Evolutionary conservation across 2,329 filamentous ascomycete genomes (phyloP).

Genomic region (Fusarium drepaniforme): DNA sequence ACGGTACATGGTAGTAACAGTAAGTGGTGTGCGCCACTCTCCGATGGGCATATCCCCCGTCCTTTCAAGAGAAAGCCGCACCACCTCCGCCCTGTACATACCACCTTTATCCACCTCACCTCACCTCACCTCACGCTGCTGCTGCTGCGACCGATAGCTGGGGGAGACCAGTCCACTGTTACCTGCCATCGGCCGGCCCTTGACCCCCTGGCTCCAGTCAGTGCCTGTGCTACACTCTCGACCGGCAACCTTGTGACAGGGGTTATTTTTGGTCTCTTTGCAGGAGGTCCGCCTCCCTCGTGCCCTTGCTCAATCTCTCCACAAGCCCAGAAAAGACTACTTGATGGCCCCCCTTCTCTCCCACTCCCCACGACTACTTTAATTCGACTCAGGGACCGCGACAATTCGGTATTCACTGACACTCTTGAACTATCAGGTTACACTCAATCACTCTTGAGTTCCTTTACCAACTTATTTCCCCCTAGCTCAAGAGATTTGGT

Average conservation of each 20-base stretch:
- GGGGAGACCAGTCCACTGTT: slow-evolving; percentile 15
- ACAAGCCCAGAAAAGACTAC: too few relatives aligned
- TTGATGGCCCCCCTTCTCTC: too few relatives aligned
- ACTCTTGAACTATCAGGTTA: neutral
- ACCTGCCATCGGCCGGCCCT: slow-evolving; percentile 34
- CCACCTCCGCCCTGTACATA: slow-evolving; percentile 10
- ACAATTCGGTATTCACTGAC: neutral
- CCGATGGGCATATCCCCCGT: slow-evolving; percentile 21
- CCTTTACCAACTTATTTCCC: neutral
- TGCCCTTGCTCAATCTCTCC: slow-evolving; percentile 4
- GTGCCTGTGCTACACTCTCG: neutral
- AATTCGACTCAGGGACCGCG: slow-evolving; percentile 19
- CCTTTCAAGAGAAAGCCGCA: slow-evolving; percentile 6
- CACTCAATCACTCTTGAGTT: neutral
- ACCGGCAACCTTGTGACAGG: slow-evolving; percentile 14
- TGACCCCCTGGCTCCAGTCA: slow-evolving; percentile 13
- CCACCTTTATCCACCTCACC: slow-evolving; percentile 22
- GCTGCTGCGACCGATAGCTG: neutral
- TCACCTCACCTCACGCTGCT: neutral
- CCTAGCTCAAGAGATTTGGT: neutral
- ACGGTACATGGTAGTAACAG: too few relatives aligned
- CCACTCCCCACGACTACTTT: slow-evolving; percentile 26
- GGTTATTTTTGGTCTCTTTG: slow-evolving; percentile 39
- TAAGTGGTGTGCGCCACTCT: neutral
- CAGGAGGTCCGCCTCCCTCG: slow-evolving; percentile 10